phyloP scores from a whole-genome alignment of 129 eudicot species.

The Kitagawia praeruptora region DNA sequence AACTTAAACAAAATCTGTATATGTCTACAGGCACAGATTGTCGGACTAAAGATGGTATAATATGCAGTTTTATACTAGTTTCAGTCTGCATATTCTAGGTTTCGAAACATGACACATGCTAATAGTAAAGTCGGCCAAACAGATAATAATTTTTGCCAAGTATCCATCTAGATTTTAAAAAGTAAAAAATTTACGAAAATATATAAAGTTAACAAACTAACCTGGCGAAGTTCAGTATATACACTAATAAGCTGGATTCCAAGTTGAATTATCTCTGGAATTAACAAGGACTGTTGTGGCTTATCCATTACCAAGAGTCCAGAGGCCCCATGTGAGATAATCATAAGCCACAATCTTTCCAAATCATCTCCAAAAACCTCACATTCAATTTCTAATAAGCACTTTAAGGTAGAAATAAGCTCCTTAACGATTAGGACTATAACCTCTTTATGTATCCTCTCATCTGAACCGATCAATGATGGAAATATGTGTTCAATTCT shows the following conservation, averaged over 20 bases:
- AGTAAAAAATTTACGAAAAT: not conserved
- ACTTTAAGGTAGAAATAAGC: slow-evolving; percentile 35
- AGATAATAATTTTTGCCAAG: not conserved
- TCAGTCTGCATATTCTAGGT: too few relatives aligned
- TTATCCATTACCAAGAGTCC: slow-evolving; percentile 29
- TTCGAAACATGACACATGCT: too few relatives aligned
- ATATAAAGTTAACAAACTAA: slow-evolving; percentile 22
- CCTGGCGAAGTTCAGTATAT: slow-evolving; percentile 96
- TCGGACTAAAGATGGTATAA: too few relatives aligned
- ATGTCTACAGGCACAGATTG: too few relatives aligned
- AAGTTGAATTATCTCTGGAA: slow-evolving; percentile 44
- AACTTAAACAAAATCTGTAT: too few relatives aligned
- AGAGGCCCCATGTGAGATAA: slow-evolving; percentile 49
- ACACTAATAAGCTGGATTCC: slow-evolving; percentile 65
- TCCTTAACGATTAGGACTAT: slow-evolving; percentile 42
- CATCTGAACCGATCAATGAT: slow-evolving; percentile 25
- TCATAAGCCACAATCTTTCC: slow-evolving; percentile 72
- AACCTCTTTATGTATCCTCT: slow-evolving; percentile 22
- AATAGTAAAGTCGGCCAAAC: too few relatives aligned
- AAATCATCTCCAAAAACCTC: slow-evolving; percentile 73
- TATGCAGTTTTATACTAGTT: too few relatives aligned
- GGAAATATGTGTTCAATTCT: slow-evolving; percentile 30
- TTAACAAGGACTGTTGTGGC: slow-evolving; percentile 23
- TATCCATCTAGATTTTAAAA: not conserved
- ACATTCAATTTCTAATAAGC: slow-evolving; percentile 69